Evolutionary conservation across 1,139 yeast genomes (phyloP).

Genomic region (Geotrichum restrictum): DNA sequence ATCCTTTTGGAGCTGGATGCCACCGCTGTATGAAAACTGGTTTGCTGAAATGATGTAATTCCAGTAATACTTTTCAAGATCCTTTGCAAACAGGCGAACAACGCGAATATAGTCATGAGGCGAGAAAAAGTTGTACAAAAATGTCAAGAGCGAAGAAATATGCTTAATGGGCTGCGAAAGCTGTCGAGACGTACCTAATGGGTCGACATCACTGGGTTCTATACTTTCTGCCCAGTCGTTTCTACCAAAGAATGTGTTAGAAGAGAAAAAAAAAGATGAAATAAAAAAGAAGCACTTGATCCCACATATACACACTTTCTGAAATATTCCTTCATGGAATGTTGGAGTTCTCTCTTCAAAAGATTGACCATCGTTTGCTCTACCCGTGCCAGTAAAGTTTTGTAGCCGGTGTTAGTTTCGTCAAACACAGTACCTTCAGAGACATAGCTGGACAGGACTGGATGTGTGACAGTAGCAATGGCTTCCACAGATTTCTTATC

Average conservation of each 20-base stretch:
- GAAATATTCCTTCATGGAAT: conserved; percentile 52
- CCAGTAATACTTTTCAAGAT: conserved; percentile 49
- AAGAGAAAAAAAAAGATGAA: not conserved
- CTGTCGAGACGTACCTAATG: conserved; percentile 33
- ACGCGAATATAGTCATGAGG: conserved; percentile 33
- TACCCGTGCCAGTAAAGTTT: conserved; percentile 42
- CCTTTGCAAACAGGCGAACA: conserved; percentile 36
- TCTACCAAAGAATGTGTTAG: conserved; percentile 8
- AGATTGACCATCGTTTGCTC: conserved; percentile 44
- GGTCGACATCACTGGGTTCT: not conserved
- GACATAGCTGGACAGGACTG: conserved; percentile 18
- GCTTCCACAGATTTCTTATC: conserved; percentile 21
- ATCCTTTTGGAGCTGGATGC: conserved; percentile 55
- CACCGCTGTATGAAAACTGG: conserved; percentile 55
- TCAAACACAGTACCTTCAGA: conserved; percentile 52
- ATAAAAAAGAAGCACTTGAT: not conserved
- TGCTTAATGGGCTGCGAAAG: conserved; percentile 41
- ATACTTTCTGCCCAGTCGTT: conserved; percentile 16
- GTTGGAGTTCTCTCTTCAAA: conserved; percentile 50
- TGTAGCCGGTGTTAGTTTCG: conserved; percentile 48
- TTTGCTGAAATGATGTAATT: conserved; percentile 63
- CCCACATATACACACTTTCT: conserved; percentile 10
- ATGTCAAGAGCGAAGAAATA: conserved; percentile 42
- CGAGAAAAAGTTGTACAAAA: conserved; percentile 39
- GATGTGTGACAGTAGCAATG: conserved; percentile 18